Percentiles rank a stretch among this genome's conserved stretches.
These are phyloP conservation scores for Coemansia sp. DNA, from an alignment of 192 early-diverging fungal genomes.

Conservation along the genomic window DNA sequence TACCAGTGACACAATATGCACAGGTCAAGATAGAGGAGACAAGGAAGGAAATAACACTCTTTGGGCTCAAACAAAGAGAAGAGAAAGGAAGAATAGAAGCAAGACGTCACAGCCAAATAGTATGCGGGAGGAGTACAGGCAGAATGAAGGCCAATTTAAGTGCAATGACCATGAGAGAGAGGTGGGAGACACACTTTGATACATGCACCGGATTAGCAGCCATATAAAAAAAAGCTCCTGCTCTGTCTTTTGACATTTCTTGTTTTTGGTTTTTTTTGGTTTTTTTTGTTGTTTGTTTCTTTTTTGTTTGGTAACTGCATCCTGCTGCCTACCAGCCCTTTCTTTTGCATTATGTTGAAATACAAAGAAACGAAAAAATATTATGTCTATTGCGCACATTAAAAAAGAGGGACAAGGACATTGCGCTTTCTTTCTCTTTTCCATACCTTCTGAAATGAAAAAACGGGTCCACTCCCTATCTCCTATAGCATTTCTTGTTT, in stretches of 20 bases:
- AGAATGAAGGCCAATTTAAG: neutral
- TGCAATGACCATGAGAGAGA: neutral
- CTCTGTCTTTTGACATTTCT: neutral
- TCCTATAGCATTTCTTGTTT: too few species aligned
- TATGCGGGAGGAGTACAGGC: slow-evolving; percentile 1
- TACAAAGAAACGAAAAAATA: neutral
- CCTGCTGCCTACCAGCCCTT: too few species aligned
- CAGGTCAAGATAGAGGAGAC: neutral
- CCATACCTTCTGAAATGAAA: too few species aligned
- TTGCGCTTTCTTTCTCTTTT: too few species aligned
- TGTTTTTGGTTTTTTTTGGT: neutral
- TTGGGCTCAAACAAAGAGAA: neutral
- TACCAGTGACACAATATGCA: neutral
- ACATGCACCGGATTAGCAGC: neutral
- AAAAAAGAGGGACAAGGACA: too few species aligned
- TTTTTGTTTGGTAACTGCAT: neutral
- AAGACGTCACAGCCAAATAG: slow-evolving; percentile 2
- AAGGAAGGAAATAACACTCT: neutral
- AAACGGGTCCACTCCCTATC: too few species aligned
- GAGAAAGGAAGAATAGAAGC: slow-evolving; percentile 1
- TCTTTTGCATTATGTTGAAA: too few species aligned
- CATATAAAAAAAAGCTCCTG: neutral
- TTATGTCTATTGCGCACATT: too few species aligned
- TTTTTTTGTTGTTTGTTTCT: neutral
- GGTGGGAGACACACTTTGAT: neutral